phyloP scores from a whole-genome alignment of 2,329 filamentous ascomycete genomes.

The Diaporthe ilicicola region DNA sequence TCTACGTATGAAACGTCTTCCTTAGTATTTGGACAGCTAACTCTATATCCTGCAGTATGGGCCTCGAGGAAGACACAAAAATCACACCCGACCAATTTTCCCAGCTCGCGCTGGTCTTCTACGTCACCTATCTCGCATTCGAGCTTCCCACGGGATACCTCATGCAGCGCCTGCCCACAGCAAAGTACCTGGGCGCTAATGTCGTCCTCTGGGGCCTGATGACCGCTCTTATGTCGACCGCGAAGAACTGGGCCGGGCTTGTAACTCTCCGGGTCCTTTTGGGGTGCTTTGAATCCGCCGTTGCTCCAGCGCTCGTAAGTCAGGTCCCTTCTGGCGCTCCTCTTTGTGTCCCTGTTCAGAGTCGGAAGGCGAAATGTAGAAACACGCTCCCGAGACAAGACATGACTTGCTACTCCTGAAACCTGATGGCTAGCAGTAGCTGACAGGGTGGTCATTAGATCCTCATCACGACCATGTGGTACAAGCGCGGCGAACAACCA shows the following conservation, averaged over 20 bases:
- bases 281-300: conserved; percentile 61
- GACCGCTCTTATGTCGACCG: conserved; percentile 56
- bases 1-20: too few relatives aligned
- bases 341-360: background rate
- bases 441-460: background rate
- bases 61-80: conserved; percentile 40
- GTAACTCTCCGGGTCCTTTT: conserved; percentile 59
- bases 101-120: conserved; percentile 44
- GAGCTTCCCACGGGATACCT: conserved; percentile 51
- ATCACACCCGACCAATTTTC: conserved; percentile 42
- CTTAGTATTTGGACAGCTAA: too few relatives aligned
- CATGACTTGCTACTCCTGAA: too few relatives aligned
- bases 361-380: too few relatives aligned
- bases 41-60: too few relatives aligned
- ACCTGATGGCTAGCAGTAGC: background rate
- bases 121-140: conserved; percentile 43
- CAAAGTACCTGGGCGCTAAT: conserved; percentile 59
- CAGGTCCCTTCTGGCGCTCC: background rate
- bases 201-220: conserved; percentile 56
- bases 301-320: conserved; percentile 56
- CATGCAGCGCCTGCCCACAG: conserved; percentile 61
- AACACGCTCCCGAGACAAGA: background rate
- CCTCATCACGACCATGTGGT: conserved; percentile 42
- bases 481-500: conserved; percentile 44
- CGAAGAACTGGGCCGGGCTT: conserved; percentile 58